phyloP scores from a whole-genome alignment of 2,329 filamentous ascomycete species.

The Talaromyces islandicus region DNA sequence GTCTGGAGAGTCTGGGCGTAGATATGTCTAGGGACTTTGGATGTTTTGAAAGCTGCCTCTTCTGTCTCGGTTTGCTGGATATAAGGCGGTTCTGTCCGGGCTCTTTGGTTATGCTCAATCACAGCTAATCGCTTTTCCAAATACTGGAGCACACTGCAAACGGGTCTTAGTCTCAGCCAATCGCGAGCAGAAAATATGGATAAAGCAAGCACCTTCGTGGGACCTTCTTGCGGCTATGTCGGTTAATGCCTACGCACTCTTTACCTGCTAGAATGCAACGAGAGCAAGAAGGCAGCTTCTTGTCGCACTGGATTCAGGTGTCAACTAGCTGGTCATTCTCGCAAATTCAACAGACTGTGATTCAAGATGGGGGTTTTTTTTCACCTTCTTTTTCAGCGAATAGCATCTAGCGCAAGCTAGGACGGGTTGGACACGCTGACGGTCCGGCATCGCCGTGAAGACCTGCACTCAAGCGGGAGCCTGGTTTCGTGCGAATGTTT shows the following conservation, averaged over 20 bases:
- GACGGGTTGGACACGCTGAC: constrained; percentile 2
- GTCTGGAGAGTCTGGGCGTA: background rate
- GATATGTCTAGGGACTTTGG: background rate
- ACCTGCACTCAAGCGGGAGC: too few relatives aligned
- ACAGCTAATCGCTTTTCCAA: constrained; percentile 4
- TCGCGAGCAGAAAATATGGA: background rate
- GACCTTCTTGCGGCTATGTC: constrained; percentile 2
- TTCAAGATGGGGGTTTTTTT: background rate
- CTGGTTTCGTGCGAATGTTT: too few relatives aligned
- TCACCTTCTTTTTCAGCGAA: constrained; percentile 4
- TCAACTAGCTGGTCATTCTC: background rate
- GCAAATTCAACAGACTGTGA: background rate
- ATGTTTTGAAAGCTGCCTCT: background rate
- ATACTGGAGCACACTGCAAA: constrained; percentile 3
- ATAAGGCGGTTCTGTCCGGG: background rate
- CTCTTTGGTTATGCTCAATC: background rate
- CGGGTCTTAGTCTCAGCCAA: background rate
- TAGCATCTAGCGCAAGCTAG: constrained; percentile 3
- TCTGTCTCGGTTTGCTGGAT: background rate
- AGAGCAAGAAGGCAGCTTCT: constrained; percentile 3
- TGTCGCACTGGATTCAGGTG: background rate
- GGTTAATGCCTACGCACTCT: constrained; percentile 3
- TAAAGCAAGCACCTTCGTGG: constrained; percentile 3
- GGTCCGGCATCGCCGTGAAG: background rate
- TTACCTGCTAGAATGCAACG: background rate